Base-by-base conservation (phyloP, 768 basidiomycete species). In the Rhodosporidiobolus sp. region DNA sequence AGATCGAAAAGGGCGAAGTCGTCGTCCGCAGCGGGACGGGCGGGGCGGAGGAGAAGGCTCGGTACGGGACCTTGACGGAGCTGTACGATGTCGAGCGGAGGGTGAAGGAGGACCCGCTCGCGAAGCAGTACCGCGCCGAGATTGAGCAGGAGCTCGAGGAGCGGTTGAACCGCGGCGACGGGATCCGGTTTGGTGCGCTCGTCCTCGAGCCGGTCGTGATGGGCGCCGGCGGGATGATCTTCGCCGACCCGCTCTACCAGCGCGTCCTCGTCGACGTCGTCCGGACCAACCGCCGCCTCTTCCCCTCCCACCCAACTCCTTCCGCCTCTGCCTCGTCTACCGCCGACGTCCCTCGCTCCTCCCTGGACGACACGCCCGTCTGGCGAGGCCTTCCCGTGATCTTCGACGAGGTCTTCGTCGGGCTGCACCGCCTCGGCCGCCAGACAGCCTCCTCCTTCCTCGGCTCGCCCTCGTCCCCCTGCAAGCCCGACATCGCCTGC, bases 201-300 rank as follows among this genome's bases (percentile, higher is more conserved):
- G 88, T 98, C 11, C 82, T 98, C 38, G 95, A 98, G 79, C 95
- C 95, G 0, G 84, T 94, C 32, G 86, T 94, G 34, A 90, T 98
- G 86, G 95, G 95, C 22, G 94, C 95, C 0, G 95, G 92, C 1
- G 95, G 95, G 0, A 97, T 97, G 95, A 84, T 93, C 43, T 97
- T 97, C 78, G 92, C 97, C 34, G 95, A 98, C 79, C 95, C 95
- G 16, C 87, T 98, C 54, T 97, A 95, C 85, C 95, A 98, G 80
- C 86, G 91, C 35, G 83, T 93, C 43, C 81, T 98, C 74, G 83
- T 97, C 52, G 92, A 96, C 77, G 85, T 87, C 5, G 90, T 91
- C 10, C 88, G 95, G 45, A 68, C 69, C 81, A 84, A 75, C 67
- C 75, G 60, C n/a, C 76, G 78, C 59, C 73, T 82, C n/a, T 82